Evolutionary conservation across 2,329 filamentous ascomycete genomes (phyloP), one percentile per base, ranked within the genome.

Genomic region (Botryotinia convoluta): DNA sequence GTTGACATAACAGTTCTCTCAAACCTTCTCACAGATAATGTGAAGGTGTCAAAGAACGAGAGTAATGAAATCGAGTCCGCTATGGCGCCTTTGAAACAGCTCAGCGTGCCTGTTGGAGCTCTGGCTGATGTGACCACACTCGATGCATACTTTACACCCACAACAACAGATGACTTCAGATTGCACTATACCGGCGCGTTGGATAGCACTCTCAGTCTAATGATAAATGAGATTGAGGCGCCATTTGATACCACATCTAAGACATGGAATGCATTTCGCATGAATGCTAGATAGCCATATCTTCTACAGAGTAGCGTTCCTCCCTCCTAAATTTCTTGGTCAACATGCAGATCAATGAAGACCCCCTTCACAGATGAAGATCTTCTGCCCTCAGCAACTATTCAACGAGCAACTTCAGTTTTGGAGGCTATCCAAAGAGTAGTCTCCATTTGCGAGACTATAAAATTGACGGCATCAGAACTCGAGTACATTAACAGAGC

Each of bases 101-200:
- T 62, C 22, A 42, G 60, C 9, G 60, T 5, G 29, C 60, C 26
- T 9, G 37, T n/a, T 4, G 22, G 42, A 29, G 10, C 2, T 5
- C 0, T 22, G 5, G 16, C 2, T 6, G 1, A 20, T 0, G 35
- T 14, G 0, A 1, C 18, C 18, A 29, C 26, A 1, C 22, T 62
- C 14, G 26, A 42, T 62, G 60, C 60, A 29, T 62, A 62, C 60
- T 62, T 62, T 26, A 62, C 26, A 62, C 60, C 60, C 14, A 29
- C 37, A 1, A 62, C 26, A 22, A 62, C 60, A 16, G 60, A 62
- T 20, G 60, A 62, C 20, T 62, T 62, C 37, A 42, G 2, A 3
- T 4, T 62, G 14, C 37, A 42, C 37, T 62, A 42, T 42, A 62
- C 60, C 18, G 60, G 60, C 2, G 14, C 0, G 1, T 22, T 18